Percentiles rank a stretch among this genome's conserved stretches.
Evolutionary conservation across 2,329 filamentous ascomycete genomes (phyloP).

Genomic region (Hypoxylon sp.): DNA sequence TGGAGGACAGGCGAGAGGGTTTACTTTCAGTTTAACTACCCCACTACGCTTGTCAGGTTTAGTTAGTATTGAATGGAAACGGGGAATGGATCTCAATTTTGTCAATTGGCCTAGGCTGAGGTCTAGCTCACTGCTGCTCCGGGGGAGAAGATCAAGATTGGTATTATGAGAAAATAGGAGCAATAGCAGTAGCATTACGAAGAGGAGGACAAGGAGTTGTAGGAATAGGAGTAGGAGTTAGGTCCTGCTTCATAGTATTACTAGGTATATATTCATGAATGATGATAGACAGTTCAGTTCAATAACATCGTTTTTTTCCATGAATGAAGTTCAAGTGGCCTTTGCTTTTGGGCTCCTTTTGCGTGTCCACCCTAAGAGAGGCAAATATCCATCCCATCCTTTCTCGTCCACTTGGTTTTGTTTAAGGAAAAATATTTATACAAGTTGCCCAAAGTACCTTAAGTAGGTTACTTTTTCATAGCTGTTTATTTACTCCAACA

Average conservation of each 20-base stretch:
- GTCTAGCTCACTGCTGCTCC: background rate
- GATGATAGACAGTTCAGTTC: constrained; percentile 2
- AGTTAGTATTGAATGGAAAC: constrained; percentile 28
- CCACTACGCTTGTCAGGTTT: constrained; percentile 6
- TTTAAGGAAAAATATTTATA: background rate
- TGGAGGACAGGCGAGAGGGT: background rate
- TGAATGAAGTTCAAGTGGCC: background rate
- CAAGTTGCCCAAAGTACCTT: background rate
- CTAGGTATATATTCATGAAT: constrained; percentile 24
- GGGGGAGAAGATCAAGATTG: constrained; percentile 18
- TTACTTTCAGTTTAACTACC: constrained; percentile 13
- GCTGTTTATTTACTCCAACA: too few relatives aligned
- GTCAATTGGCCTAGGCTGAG: background rate
- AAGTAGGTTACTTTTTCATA: background rate
- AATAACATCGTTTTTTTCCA: constrained; percentile 11
- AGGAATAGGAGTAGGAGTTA: constrained; percentile 14
- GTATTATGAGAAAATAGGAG: constrained; percentile 15
- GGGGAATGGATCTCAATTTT: constrained; percentile 1
- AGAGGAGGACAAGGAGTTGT: constrained; percentile 2
- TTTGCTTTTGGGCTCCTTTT: background rate
- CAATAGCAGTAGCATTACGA: constrained; percentile 4
- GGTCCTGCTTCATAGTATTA: constrained; percentile 17
- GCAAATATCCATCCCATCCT: background rate
- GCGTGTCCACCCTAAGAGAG: background rate
- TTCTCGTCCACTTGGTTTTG: background rate